Percentiles rank a stretch among this genome's conserved stretches.
Conservation (phyloP, 2,329 filamentous ascomycete genomes). For the Diaporthe eres region DNA sequence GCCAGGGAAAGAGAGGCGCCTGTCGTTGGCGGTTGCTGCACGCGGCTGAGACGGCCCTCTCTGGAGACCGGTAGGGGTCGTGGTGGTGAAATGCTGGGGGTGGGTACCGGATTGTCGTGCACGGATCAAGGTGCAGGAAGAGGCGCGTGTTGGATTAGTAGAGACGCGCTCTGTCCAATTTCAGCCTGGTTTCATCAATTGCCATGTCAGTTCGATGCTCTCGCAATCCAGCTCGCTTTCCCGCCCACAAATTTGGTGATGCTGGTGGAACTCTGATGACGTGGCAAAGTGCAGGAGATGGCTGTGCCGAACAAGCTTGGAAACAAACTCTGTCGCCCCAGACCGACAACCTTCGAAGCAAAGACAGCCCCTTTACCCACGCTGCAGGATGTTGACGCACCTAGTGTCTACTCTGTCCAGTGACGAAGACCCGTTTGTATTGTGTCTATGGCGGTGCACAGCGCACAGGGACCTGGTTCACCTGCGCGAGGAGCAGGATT, state of each 20-base stretch:
- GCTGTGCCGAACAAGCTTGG: conserved; percentile 15
- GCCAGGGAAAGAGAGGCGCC: neutral
- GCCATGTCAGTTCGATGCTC: conserved; percentile 36
- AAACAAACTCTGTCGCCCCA: conserved; percentile 3
- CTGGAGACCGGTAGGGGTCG: conserved; percentile 22
- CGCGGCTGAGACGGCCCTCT: conserved; percentile 9
- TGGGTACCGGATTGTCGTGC: conserved; percentile 40
- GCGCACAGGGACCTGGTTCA: neutral
- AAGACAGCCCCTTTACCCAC: neutral
- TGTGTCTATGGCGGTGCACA: conserved; percentile 13
- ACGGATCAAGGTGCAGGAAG: conserved; percentile 43
- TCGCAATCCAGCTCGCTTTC: neutral
- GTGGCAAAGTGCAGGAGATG: conserved; percentile 29
- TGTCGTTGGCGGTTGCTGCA: conserved; percentile 12
- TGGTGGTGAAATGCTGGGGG: conserved; percentile 37
- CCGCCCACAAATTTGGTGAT: neutral
- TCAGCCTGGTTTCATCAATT: conserved; percentile 35
- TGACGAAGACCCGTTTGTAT: neutral
- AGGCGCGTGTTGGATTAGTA: conserved; percentile 35
- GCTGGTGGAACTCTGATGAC: conserved; percentile 24
- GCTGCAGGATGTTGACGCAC: conserved; percentile 30
- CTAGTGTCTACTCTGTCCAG: neutral
- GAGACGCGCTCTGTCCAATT: conserved; percentile 41
- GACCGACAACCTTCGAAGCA: conserved; percentile 4
- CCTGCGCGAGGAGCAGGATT: neutral